Percentiles rank a stretch among this genome's conserved stretches.
Conservation (phyloP, 768 basidiomycete genomes). For the Gloeostereum incarnatum region DNA sequence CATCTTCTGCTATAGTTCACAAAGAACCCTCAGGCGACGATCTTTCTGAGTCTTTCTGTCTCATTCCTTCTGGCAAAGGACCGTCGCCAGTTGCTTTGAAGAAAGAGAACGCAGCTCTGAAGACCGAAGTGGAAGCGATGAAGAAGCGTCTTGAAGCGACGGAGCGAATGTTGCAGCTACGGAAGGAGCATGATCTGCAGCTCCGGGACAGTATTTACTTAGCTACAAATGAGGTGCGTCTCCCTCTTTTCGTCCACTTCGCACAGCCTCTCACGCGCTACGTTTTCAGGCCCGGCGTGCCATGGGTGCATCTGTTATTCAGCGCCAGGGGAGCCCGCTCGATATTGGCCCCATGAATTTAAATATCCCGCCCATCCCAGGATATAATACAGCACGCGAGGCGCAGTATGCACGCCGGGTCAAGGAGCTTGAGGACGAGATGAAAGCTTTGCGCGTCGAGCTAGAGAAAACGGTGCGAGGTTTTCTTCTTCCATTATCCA, state of each 20-base stretch:
- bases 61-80: constrained; percentile 59
- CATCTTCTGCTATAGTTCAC: constrained; percentile 2
- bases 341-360: constrained; percentile 53
- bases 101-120: constrained; percentile 61
- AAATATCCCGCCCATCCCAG: constrained; percentile 43
- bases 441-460: constrained; percentile 50
- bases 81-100: constrained; percentile 38
- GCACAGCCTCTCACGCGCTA: constrained; percentile 1
- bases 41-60: constrained; percentile 71
- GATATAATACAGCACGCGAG: constrained; percentile 43
- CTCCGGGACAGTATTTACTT: constrained; percentile 72
- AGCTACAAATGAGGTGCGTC: constrained; percentile 52
- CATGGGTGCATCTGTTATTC: constrained; percentile 59
- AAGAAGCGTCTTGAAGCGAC: constrained; percentile 50
- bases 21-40: constrained; percentile 38
- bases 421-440: constrained; percentile 78
- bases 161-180: constrained; percentile 54
- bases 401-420: constrained; percentile 50
- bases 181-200: constrained; percentile 73
- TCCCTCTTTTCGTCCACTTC: neutral
- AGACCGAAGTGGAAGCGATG: constrained; percentile 46
- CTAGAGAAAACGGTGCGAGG: constrained; percentile 74
- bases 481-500: constrained; percentile 1
- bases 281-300: constrained; percentile 62
- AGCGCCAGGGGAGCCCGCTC: constrained; percentile 33